Base-by-base conservation (phyloP, 768 basidiomycete species). In the Tulasnella sp. region DNA sequence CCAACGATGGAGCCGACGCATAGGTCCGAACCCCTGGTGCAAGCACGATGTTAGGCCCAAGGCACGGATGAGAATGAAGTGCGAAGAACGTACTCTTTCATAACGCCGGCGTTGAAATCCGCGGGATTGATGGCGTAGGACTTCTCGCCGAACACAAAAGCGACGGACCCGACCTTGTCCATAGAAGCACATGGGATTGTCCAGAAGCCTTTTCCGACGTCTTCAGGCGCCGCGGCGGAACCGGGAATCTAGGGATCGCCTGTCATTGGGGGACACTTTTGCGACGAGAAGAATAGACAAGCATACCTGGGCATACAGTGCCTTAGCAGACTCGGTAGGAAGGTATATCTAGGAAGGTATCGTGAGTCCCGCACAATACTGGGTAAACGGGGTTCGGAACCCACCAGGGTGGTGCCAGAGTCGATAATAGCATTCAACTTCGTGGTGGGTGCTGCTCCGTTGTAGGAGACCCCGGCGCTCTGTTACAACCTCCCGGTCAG, bases 361-460 rank as follows among this genome's bases (percentile, higher is more conserved):
- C n/a, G n/a, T n/a, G n/a, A n/a, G n/a, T n/a, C n/a, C n/a, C n/a
- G n/a, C n/a, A n/a, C n/a, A n/a, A n/a, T n/a, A n/a, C n/a, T n/a
- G n/a, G n/a, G n/a, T n/a, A n/a, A n/a, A n/a, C n/a, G n/a, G n/a
- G n/a, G n/a, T n/a, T n/a, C n/a, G n/a, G n/a, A n/a, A n/a, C n/a
- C n/a, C n/a, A n/a, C n/a, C n/a, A 59, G 25, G 34, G 50, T 59
- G 15, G 58, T 59, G 23, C 58, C 58, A n/a, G n/a, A n/a, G n/a
- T n/a, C n/a, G n/a, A n/a, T n/a, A n/a, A n/a, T n/a, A n/a, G n/a
- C n/a, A n/a, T n/a, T n/a, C n/a, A n/a, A n/a, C n/a, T n/a, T n/a
- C n/a, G n/a, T n/a, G n/a, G n/a, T n/a, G n/a, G n/a, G n/a, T n/a
- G n/a, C n/a, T n/a, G n/a, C n/a, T n/a, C n/a, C n/a, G n/a, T n/a